These are phyloP conservation scores for barley (Hordeum vulgare) DNA, from an alignment of 176 grass and related monocot species.

Conservation along the genomic window MorexV3_pseudomolecules_assembly NC_058521.1:8805044-8805543, in stretches of 20 bases:
- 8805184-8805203: not conserved
- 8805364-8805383: no score
- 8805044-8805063: not conserved
- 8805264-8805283: no score
- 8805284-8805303: not conserved
- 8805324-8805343: not conserved
- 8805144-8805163: conserved; percentile 1
- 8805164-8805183: not conserved
- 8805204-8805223: conserved; percentile 33
- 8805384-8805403: no score
- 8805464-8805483: no score
- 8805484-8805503: no score
- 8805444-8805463: no score
- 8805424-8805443: no score
- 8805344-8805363: no score
- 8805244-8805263: not conserved
- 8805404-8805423: no score
- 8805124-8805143: not conserved
- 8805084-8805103: conserved; percentile 18
- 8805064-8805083: conserved; percentile 1
- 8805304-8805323: not conserved
- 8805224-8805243: not conserved
- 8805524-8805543: no score
- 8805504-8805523: no score
- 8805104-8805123: conserved; percentile 7